Evolutionary conservation across 148 eudicot genomes (phyloP).

Genomic region (Camellia lanceoleosa): DNA sequence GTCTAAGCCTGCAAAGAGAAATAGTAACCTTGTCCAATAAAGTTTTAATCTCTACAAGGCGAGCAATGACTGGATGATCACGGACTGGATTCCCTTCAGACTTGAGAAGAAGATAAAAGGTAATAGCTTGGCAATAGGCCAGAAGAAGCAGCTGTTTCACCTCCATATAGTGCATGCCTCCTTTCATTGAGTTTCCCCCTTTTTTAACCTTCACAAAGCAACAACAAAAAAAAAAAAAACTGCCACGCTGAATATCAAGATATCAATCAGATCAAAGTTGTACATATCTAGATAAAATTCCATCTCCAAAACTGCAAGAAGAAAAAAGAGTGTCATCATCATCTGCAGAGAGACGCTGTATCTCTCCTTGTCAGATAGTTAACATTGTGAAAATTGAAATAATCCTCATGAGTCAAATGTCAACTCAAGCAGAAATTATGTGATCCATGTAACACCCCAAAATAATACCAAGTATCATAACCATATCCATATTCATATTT

Average conservation of each 20-base stretch:
- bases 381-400: neutral
- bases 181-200: slow-evolving; percentile 40
- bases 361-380: neutral
- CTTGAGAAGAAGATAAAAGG: slow-evolving; percentile 91
- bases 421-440: neutral
- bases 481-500: no score
- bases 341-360: neutral
- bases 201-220: slow-evolving; percentile 50
- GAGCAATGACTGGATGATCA: slow-evolving; percentile 94
- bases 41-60: slow-evolving; percentile 80
- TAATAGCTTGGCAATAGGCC: slow-evolving; percentile 82
- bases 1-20: neutral
- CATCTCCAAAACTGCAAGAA: neutral
- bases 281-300: neutral
- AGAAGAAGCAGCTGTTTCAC: slow-evolving; percentile 71
- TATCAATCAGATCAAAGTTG: neutral
- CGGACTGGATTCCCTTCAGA: slow-evolving; percentile 88
- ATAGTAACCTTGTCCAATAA: slow-evolving; percentile 70
- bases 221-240: neutral
- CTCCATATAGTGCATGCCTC: slow-evolving; percentile 75
- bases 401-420: neutral
- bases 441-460: no score
- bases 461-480: no score
- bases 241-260: slow-evolving; percentile 8
- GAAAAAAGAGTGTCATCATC: slow-evolving; percentile 8